Evolutionary conservation across 495 filamentous ascomycete genomes (phyloP).

Genomic region (Aspergillus sclerotioniger): DNA sequence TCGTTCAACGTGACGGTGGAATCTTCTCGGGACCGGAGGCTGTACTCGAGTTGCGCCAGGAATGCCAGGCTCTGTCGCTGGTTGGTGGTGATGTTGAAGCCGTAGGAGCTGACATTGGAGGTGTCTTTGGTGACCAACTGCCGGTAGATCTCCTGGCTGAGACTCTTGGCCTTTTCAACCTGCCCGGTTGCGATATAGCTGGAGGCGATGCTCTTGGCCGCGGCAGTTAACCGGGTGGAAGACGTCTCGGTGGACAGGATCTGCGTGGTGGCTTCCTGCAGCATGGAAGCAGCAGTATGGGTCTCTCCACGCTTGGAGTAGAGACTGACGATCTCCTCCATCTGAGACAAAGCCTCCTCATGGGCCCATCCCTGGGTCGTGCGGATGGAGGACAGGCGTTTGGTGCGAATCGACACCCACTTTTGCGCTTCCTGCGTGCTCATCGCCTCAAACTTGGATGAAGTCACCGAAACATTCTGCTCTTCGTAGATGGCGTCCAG

Average conservation of each 20-base stretch:
- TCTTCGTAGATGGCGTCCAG: constrained; percentile 39
- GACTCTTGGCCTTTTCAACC: constrained; percentile 27
- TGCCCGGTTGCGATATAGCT: constrained; percentile 34
- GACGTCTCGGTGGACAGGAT: constrained; percentile 31
- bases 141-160: constrained; percentile 36
- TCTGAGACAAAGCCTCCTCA: constrained; percentile 33
- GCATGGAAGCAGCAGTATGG: constrained; percentile 23
- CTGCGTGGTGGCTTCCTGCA: constrained; percentile 34
- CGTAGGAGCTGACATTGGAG: constrained; percentile 12
- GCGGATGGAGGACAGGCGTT: constrained; percentile 29
- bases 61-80: constrained; percentile 37
- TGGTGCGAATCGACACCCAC: constrained; percentile 25
- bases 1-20: constrained; percentile 32
- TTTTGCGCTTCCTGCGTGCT: constrained; percentile 26
- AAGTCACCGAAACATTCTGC: constrained; percentile 22
- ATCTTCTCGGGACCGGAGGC: constrained; percentile 25
- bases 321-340: constrained; percentile 32
- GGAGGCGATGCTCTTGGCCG: constrained; percentile 32
- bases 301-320: constrained; percentile 30
- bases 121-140: constrained; percentile 29
- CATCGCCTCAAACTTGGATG: constrained; percentile 20
- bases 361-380: constrained; percentile 37
- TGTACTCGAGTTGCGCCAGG: constrained; percentile 39
- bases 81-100: constrained; percentile 27
- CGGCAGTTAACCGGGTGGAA: constrained; percentile 26